Conservation (phyloP, 768 basidiomycete species). For the Lepiota brunneoincarnata region DNA sequence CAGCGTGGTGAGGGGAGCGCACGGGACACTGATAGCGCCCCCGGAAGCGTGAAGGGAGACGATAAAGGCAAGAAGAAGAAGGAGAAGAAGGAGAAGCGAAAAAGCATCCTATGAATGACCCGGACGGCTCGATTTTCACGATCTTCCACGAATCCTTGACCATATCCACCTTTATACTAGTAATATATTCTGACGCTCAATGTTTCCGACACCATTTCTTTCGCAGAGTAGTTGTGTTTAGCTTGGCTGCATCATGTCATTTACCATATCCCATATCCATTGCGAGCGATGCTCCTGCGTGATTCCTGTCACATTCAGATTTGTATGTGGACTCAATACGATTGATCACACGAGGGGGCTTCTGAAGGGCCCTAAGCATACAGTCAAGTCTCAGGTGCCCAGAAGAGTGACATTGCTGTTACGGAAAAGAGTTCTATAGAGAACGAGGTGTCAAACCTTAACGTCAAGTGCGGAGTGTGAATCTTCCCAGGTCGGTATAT, state of each 20-base stretch:
- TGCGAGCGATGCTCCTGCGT: not conserved
- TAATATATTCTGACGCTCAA: constrained; percentile 7
- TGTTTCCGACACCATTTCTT: constrained; percentile 4
- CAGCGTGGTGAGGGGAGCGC: constrained; percentile 39
- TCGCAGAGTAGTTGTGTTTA: not conserved
- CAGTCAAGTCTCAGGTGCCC: constrained; percentile 11
- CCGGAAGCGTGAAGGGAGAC: constrained; percentile 50
- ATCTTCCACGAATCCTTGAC: constrained; percentile 20
- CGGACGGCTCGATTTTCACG: constrained; percentile 24
- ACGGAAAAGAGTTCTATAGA: constrained; percentile 6
- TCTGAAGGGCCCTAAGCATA: constrained; percentile 1
- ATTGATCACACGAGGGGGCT: constrained; percentile 7
- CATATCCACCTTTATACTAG: constrained; percentile 8
- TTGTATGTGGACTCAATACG: not conserved
- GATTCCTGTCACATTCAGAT: constrained; percentile 3
- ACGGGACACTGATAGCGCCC: constrained; percentile 52
- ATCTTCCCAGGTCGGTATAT: constrained; percentile 5
- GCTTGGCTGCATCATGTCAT: not conserved
- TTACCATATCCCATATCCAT: constrained; percentile 4
- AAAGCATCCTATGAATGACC: constrained; percentile 27
- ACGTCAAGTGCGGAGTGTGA: constrained; percentile 18
- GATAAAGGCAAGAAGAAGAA: constrained; percentile 59
- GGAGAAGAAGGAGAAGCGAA: constrained; percentile 60
- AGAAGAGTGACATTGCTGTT: constrained; percentile 6
- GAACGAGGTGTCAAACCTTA: constrained; percentile 16